phyloP scores from a whole-genome alignment of 2,329 filamentous ascomycete genomes.

The Tolypocladium amazonense region DNA sequence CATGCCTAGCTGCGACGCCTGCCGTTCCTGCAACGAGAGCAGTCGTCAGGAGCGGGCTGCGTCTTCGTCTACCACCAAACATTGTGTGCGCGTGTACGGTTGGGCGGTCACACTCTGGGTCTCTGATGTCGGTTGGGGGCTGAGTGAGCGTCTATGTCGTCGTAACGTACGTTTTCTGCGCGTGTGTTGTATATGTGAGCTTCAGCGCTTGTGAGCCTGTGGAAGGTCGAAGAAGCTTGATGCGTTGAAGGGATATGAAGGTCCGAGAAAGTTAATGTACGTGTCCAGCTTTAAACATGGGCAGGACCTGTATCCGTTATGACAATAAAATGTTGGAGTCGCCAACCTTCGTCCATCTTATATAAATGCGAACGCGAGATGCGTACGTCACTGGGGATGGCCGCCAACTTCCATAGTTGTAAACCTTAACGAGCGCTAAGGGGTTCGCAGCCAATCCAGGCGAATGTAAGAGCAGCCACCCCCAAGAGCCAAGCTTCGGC shows the following conservation, averaged over 20 bases:
- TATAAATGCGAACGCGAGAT: neutral
- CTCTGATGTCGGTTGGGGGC: neutral
- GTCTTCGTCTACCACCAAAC: conserved; percentile 2
- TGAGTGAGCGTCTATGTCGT: neutral
- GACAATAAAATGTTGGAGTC: no score
- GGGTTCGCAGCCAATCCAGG: neutral
- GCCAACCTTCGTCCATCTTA: no score
- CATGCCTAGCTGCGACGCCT: conserved; percentile 1
- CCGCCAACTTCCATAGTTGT: neutral
- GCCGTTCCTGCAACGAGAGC: conserved; percentile 2
- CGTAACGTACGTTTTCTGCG: neutral
- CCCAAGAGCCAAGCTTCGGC: neutral
- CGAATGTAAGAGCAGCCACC: neutral
- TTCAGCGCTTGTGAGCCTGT: no score
- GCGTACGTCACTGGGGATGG: neutral
- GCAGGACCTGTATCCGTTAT: no score
- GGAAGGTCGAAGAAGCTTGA: no score
- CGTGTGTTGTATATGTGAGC: no score
- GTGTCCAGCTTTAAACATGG: no score
- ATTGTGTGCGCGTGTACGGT: neutral
- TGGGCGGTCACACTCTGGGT: no score
- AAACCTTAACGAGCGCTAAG: neutral
- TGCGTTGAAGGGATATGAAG: no score
- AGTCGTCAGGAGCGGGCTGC: neutral
- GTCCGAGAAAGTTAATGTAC: no score